A percentile compares a stretch with the other conserved stretches of the same genome.
These are phyloP conservation scores for Phlyctochytrium bullatum DNA, from an alignment of 192 early-diverging fungal genomes.

Conservation along the genomic window DNA sequence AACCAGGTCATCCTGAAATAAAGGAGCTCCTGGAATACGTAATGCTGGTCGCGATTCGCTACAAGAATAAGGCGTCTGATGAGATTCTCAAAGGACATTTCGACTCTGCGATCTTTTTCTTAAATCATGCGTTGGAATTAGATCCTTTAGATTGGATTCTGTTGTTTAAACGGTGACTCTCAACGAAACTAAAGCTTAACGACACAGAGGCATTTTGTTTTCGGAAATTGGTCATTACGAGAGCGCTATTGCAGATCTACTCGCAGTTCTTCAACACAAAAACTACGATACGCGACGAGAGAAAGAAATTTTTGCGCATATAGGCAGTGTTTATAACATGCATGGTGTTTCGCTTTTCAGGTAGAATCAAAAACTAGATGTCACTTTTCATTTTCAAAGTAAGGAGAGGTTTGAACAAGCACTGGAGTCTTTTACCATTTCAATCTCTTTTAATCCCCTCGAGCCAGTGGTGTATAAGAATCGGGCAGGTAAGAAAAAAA, in stretches of 20 bases:
- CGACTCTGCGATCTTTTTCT: conserved; percentile 35
- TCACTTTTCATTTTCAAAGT: background rate
- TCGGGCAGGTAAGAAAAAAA: conserved; percentile 30
- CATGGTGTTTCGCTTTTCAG: conserved; percentile 35
- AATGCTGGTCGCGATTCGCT: conserved; percentile 32
- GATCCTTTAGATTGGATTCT: conserved; percentile 45
- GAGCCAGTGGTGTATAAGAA: conserved; percentile 44
- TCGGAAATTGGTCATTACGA: conserved; percentile 46
- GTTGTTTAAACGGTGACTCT: conserved; percentile 33
- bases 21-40: conserved; percentile 31
- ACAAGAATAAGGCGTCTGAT: conserved; percentile 48
- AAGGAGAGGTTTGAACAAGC: conserved; percentile 22
- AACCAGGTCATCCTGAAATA: conserved; percentile 42
- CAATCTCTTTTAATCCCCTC: conserved; percentile 22
- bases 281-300: conserved; percentile 27
- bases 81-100: conserved; percentile 42
- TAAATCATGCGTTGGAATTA: conserved; percentile 50
- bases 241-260: conserved; percentile 42
- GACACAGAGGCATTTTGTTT: conserved; percentile 37
- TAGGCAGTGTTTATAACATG: conserved; percentile 45
- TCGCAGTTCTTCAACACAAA: conserved; percentile 23
- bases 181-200: background rate
- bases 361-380: conserved; percentile 6
- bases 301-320: conserved; percentile 31
- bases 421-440: conserved; percentile 28